phyloP scores from a whole-genome alignment of 2,329 filamentous ascomycete genomes.

The Sporothrix brasiliensis region DNA sequence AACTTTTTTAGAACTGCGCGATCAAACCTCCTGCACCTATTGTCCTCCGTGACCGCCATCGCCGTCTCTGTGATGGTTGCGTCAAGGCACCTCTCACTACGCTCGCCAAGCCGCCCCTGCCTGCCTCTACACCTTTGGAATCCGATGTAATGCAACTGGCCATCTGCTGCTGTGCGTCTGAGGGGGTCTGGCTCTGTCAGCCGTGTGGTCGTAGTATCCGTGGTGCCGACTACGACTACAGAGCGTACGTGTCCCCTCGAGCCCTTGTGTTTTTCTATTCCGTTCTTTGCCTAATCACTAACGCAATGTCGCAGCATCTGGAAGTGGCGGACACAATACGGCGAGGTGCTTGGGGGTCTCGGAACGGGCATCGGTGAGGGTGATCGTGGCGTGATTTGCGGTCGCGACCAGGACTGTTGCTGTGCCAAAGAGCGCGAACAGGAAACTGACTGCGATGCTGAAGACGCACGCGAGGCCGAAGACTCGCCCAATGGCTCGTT shows the following conservation, averaged over 20 bases:
- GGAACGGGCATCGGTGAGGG: slow-evolving; percentile 88
- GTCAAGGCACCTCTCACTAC: slow-evolving; percentile 67
- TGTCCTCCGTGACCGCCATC: slow-evolving; percentile 72
- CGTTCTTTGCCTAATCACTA: neutral
- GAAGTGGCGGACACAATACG: slow-evolving; percentile 87
- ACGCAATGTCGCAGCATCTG: slow-evolving; percentile 61
- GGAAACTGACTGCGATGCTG: slow-evolving; percentile 83
- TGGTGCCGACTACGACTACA: slow-evolving; percentile 61
- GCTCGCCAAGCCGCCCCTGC: slow-evolving; percentile 52
- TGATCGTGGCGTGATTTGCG: slow-evolving; percentile 84
- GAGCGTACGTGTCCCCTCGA: slow-evolving; percentile 49
- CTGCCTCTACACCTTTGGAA: slow-evolving; percentile 53
- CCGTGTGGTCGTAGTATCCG: slow-evolving; percentile 76
- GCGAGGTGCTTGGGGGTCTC: slow-evolving; percentile 75
- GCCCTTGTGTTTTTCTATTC: slow-evolving; percentile 15
- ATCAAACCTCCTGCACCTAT: slow-evolving; percentile 75
- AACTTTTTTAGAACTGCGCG: slow-evolving; percentile 72
- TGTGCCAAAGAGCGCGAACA: slow-evolving; percentile 76
- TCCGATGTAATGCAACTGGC: slow-evolving; percentile 59
- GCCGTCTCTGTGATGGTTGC: slow-evolving; percentile 78
- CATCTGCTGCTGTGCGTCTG: slow-evolving; percentile 56
- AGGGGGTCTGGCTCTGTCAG: slow-evolving; percentile 80
- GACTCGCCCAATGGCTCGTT: slow-evolving; percentile 30
- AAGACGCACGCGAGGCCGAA: slow-evolving; percentile 62
- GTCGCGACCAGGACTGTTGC: slow-evolving; percentile 75